Evolutionary conservation across 768 basidiomycete species (phyloP).

Genomic region (Russula olivacea): DNA sequence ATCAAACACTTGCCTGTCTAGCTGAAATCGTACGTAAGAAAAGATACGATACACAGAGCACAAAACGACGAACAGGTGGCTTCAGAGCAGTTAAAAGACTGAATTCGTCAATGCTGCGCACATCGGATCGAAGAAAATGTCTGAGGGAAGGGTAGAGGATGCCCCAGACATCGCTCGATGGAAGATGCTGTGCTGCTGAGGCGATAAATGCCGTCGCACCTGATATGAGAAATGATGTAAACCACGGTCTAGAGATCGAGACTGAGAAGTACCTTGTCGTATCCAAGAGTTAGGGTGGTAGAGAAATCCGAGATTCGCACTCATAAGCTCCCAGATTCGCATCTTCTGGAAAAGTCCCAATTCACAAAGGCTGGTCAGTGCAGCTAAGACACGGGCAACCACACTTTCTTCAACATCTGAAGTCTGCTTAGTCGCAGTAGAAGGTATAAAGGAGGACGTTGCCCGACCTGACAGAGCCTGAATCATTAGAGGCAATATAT

Average conservation of each 20-base stretch:
- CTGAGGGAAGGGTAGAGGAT: constrained; percentile 90
- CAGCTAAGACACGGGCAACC: constrained; percentile 81
- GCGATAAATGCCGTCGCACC: constrained; percentile 86
- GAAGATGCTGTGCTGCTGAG: constrained; percentile 76
- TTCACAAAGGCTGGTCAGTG: constrained; percentile 84
- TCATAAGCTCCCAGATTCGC: constrained; percentile 97
- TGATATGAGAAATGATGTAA: constrained; percentile 30
- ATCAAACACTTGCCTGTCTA: constrained; percentile 72
- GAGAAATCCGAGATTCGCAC: constrained; percentile 77
- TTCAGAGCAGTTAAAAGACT: constrained; percentile 73
- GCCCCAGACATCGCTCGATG: constrained; percentile 90
- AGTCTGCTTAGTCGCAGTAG: constrained; percentile 14
- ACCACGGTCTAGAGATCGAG: neutral
- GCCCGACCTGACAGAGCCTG: constrained; percentile 82
- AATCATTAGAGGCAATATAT: constrained; percentile 93
- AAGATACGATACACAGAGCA: neutral
- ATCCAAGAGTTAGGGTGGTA: constrained; percentile 97
- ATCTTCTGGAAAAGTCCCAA: constrained; percentile 88
- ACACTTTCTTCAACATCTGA: constrained; percentile 94
- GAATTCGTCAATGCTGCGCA: constrained; percentile 65
- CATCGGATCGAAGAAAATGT: constrained; percentile 79
- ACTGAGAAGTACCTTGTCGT: constrained; percentile 61
- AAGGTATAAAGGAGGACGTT: neutral
- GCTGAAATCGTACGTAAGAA: constrained; percentile 30
- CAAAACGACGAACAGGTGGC: constrained; percentile 53